Percentiles rank a stretch among this genome's conserved stretches.
phyloP scores from a whole-genome alignment of 345 rosid species.

The Diplotaxis tenuifolia region DNA sequence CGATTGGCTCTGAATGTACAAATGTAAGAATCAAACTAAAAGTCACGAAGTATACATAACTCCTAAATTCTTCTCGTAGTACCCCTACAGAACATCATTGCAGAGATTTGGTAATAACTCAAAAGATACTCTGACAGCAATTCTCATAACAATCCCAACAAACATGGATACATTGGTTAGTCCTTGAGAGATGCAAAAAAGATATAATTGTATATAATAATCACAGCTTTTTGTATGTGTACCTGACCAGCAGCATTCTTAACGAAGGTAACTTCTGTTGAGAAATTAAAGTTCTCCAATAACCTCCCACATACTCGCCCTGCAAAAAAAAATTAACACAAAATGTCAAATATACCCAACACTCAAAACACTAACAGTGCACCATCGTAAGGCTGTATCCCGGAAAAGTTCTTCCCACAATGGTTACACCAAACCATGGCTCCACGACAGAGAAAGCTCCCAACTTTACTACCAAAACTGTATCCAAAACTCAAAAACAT shows the following conservation, averaged over 20 bases:
- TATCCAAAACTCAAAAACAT: too few species aligned
- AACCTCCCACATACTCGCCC: slow-evolving; percentile 40
- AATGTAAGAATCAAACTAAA: not conserved
- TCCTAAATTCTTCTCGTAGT: too few species aligned
- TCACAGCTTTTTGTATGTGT: not conserved
- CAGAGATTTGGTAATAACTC: too few species aligned
- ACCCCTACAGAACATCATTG: too few species aligned
- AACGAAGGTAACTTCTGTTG: slow-evolving; percentile 33
- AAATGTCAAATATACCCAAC: too few species aligned
- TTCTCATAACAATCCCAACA: too few species aligned
- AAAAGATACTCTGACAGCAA: too few species aligned
- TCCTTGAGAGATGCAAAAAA: not conserved
- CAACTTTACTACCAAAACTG: too few species aligned
- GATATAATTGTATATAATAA: not conserved
- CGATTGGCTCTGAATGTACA: slow-evolving; percentile 47
- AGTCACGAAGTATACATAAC: not conserved
- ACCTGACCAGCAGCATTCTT: slow-evolving; percentile 44
- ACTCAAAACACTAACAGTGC: too few species aligned
- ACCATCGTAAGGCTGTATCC: slow-evolving; percentile 30
- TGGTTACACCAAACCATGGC: slow-evolving; percentile 37
- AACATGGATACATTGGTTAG: not conserved
- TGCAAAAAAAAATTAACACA: not conserved
- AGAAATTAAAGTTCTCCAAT: slow-evolving; percentile 32
- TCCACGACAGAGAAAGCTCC: too few species aligned
- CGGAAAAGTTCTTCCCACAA: slow-evolving; percentile 25